Conservation (phyloP, 1,139 yeast species). For the Meyerozyma carpophila region DNA sequence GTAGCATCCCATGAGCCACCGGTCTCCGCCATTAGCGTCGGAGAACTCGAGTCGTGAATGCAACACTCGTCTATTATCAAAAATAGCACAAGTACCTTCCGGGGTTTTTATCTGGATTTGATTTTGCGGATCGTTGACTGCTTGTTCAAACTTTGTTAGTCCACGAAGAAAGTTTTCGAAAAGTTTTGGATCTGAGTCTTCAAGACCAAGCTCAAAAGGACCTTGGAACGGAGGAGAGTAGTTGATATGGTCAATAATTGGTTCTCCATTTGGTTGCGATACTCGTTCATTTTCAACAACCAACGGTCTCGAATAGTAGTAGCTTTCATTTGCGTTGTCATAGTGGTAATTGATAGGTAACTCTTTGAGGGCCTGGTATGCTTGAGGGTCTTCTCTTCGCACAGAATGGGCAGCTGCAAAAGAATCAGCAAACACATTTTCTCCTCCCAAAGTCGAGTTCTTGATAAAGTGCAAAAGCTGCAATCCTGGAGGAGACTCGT, state of each 20-base stretch:
- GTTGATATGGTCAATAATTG: constrained; percentile 40
- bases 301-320: constrained; percentile 61
- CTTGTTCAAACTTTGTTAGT: constrained; percentile 52
- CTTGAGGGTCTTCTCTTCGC: constrained; percentile 50
- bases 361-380: constrained; percentile 55
- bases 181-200: constrained; percentile 18
- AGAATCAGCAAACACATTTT: constrained; percentile 70
- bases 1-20: constrained; percentile 80
- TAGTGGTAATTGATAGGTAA: constrained; percentile 73
- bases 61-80: constrained; percentile 67
- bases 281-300: constrained; percentile 49
- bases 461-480: constrained; percentile 65
- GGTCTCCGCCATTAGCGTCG: constrained; percentile 44
- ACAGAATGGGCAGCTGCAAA: constrained; percentile 61
- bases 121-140: constrained; percentile 49
- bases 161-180: constrained; percentile 60
- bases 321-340: constrained; percentile 58
- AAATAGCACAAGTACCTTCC: constrained; percentile 63
- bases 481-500: constrained; percentile 81
- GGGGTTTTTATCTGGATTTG: constrained; percentile 53
- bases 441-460: constrained; percentile 65
- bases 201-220: constrained; percentile 57
- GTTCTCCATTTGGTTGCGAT: constrained; percentile 21
- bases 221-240: constrained; percentile 88
- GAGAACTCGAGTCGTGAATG: constrained; percentile 66